phyloP scores from a whole-genome alignment of 2,329 filamentous ascomycete species.

The Exophiala alcalophila region DNA sequence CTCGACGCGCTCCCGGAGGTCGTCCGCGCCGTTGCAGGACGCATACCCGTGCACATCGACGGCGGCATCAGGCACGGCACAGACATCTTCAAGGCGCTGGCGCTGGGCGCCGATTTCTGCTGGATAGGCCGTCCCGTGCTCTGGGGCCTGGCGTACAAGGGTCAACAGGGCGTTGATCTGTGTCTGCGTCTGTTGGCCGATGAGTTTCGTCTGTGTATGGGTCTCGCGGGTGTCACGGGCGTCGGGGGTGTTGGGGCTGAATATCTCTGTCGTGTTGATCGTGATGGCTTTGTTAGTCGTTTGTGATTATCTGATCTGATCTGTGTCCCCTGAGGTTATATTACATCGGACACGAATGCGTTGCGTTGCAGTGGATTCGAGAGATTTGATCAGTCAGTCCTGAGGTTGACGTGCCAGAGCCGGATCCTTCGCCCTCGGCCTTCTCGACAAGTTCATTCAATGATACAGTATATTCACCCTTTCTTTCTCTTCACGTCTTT shows the following conservation, averaged over 20 bases:
- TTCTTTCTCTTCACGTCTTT: too few relatives aligned
- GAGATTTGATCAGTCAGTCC: too few relatives aligned
- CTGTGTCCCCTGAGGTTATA: too few relatives aligned
- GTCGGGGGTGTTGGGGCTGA: conserved; percentile 31
- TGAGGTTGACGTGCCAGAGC: too few relatives aligned
- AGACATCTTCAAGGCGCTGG: conserved; percentile 58
- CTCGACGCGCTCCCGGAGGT: conserved; percentile 37
- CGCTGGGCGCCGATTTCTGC: conserved; percentile 50
- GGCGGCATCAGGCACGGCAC: conserved; percentile 55
- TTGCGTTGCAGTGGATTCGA: too few relatives aligned
- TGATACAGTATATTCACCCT: too few relatives aligned
- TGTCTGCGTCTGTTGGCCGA: conserved; percentile 30
- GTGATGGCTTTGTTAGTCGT: conserved; percentile 32
- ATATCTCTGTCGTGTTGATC: conserved; percentile 41
- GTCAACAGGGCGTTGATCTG: conserved; percentile 32
- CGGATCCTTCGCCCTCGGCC: too few relatives aligned
- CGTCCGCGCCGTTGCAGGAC: conserved; percentile 29
- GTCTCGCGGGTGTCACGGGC: conserved; percentile 29
- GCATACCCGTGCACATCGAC: conserved; percentile 49
- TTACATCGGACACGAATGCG: too few relatives aligned
- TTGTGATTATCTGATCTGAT: too few relatives aligned
- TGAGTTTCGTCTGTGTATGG: conserved; percentile 33
- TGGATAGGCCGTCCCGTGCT: conserved; percentile 50
- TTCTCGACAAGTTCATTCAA: too few relatives aligned
- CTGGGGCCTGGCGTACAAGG: conserved; percentile 46